A percentile compares a stretch with the other conserved stretches of the same genome.
phyloP scores from a whole-genome alignment of 139 green algal genomes.

The Chlorella sp. region DNA sequence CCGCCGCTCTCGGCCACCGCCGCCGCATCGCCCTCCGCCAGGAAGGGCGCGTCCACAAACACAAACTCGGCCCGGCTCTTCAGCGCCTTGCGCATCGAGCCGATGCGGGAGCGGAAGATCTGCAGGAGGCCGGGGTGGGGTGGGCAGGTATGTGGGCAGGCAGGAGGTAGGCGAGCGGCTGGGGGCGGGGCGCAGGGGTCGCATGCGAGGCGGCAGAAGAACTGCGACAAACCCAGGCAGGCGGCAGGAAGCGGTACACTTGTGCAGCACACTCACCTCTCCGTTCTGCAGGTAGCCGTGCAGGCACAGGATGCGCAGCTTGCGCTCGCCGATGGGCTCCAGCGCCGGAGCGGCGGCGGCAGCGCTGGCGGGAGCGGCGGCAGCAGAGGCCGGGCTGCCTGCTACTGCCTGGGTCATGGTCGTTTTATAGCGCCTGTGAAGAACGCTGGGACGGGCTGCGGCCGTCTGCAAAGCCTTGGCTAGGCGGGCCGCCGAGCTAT shows the following conservation, averaged over 20 bases:
- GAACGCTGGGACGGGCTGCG: too few species aligned
- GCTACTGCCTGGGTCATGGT: too few species aligned
- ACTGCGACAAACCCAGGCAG: too few species aligned
- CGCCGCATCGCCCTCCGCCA: conserved; percentile 2
- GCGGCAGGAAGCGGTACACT: too few species aligned
- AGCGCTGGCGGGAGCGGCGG: neutral
- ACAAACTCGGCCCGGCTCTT: conserved; percentile 74
- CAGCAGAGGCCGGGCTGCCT: neutral
- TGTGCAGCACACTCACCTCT: conserved; percentile 43
- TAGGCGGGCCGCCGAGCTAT: too few species aligned
- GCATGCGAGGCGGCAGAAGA: too few species aligned
- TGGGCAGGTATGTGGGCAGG: too few species aligned
- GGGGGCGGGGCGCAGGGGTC: too few species aligned
- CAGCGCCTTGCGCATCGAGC: conserved; percentile 75
- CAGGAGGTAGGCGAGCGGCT: too few species aligned
- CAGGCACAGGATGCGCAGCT: conserved; percentile 79
- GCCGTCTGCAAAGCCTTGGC: too few species aligned
- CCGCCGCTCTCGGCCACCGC: conserved; percentile 6
- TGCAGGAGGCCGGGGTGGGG: conserved; percentile 30
- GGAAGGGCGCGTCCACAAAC: conserved; percentile 74
- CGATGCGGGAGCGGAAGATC: conserved; percentile 67
- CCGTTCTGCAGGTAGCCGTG: conserved; percentile 83
- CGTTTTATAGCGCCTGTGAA: too few species aligned
- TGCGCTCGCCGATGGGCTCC: conserved; percentile 37
- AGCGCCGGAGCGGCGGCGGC: neutral